Percentiles rank a stretch among this genome's conserved stretches.
Evolutionary conservation across 345 rosid genomes (phyloP).

Genomic region (Clausena lansium): DNA sequence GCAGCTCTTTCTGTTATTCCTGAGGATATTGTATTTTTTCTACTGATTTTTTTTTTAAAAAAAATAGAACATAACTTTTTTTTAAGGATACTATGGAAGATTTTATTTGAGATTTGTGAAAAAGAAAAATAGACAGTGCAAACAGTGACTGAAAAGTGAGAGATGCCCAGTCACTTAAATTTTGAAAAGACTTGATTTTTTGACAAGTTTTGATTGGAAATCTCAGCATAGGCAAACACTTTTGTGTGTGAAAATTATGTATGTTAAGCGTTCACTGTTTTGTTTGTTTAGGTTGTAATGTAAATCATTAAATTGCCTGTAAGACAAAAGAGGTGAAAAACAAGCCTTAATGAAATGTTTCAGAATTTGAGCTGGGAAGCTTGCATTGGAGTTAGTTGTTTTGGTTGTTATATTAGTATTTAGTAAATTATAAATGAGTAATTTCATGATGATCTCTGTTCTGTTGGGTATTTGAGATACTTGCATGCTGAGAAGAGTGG

Average conservation of each 20-base stretch:
- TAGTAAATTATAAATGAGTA: neutral
- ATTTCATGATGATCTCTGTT: neutral
- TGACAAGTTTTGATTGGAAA: neutral
- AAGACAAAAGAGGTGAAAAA: neutral
- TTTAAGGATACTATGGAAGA: neutral
- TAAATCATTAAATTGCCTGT: neutral
- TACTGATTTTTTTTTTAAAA: neutral
- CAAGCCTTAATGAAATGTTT: neutral
- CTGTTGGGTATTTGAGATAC: neutral
- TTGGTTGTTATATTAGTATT: neutral
- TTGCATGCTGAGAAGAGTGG: neutral
- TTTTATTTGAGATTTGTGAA: neutral
- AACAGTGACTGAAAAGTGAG: neutral
- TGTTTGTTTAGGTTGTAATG: neutral
- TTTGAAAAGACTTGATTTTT: neutral
- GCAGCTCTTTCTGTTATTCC: neutral
- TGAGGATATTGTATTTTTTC: neutral
- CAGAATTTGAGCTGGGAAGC: neutral
- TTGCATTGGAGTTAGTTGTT: neutral
- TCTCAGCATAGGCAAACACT: neutral
- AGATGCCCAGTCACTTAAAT: neutral
- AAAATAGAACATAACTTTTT: neutral
- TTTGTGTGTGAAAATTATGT: neutral
- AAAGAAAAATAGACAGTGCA: no score
- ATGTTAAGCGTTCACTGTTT: neutral